Percentiles rank a stretch among this genome's conserved stretches.
Conservation (phyloP, 306 rosid species). For the Fragaria vesca region DNA sequence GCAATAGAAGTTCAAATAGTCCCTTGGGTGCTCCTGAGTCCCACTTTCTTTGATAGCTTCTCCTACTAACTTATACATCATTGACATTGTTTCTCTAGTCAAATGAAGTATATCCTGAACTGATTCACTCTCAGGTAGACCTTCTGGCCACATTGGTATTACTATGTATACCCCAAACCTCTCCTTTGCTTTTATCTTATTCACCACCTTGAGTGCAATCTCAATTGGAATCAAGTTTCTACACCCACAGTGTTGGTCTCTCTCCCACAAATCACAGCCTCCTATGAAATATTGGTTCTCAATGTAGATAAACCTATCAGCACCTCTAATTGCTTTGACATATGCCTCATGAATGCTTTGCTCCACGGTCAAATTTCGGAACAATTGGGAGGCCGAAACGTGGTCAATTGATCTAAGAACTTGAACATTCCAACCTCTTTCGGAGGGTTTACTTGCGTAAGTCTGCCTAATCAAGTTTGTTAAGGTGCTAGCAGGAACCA, state of each 20-base stretch:
- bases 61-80: conserved; percentile 86
- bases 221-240: conserved; percentile 80
- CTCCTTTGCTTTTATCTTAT: conserved; percentile 74
- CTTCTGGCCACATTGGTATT: conserved; percentile 99
- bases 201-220: conserved; percentile 77
- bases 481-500: conserved; percentile 56
- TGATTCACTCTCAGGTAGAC: conserved; percentile 73
- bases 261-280: conserved; percentile 84
- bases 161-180: conserved; percentile 80
- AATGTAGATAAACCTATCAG: conserved; percentile 79
- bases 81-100: conserved; percentile 81
- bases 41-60: conserved; percentile 77
- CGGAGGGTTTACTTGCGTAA: conserved; percentile 28
- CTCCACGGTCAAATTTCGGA: conserved; percentile 62
- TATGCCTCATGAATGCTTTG: conserved; percentile 90
- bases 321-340: conserved; percentile 79
- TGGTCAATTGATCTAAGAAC: conserved; percentile 82
- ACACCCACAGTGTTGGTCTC: conserved; percentile 69
- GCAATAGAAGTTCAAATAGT: conserved; percentile 91
- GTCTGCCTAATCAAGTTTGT: conserved; percentile 40
- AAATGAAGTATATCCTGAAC: conserved; percentile 84
- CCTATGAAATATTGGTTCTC: conserved; percentile 96
- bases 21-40: conserved; percentile 63
- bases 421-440: conserved; percentile 80
- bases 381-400: conserved; percentile 67